phyloP scores from a whole-genome alignment of 306 rosid species.

The Sophora flavescens region DNA sequence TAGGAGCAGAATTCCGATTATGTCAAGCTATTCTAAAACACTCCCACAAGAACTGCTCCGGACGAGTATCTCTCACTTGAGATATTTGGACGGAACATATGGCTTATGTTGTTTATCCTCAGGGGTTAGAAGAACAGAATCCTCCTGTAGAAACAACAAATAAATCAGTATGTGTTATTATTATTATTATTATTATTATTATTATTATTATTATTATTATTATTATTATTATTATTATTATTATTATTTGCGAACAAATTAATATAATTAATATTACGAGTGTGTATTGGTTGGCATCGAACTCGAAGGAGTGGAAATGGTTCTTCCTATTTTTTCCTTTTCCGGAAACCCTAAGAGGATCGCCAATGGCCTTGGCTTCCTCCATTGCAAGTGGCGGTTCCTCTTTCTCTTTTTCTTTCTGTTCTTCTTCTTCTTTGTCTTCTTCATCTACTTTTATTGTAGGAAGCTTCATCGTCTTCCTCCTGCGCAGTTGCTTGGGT shows the following conservation, averaged over 20 bases:
- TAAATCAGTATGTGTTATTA: too few species aligned
- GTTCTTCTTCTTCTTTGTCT: conserved; percentile 29
- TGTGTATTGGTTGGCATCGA: conserved; percentile 73
- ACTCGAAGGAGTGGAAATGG: conserved; percentile 79
- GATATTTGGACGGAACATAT: too few species aligned
- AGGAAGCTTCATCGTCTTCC: conserved; percentile 75
- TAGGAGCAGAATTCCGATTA: too few species aligned
- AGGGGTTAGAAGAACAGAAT: conserved; percentile 87
- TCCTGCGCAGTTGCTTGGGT: conserved; percentile 40
- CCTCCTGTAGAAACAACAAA: conserved; percentile 67
- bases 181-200: too few species aligned
- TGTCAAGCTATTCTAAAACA: too few species aligned
- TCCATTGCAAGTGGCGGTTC: conserved; percentile 52
- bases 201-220: too few species aligned
- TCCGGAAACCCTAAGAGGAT: conserved; percentile 68
- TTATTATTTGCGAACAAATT: too few species aligned
- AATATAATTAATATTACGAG: conserved; percentile 51
- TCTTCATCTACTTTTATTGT: too few species aligned
- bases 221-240: too few species aligned
- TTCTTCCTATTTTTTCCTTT: conserved; percentile 76
- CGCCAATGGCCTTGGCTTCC: conserved; percentile 86
- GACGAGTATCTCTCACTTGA: too few species aligned
- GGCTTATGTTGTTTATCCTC: conserved; percentile 73
- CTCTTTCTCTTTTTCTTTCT: conserved; percentile 6
- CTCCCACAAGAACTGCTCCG: too few species aligned